These are phyloP conservation scores for Iberis pinnata DNA, from an alignment of 345 rosid genomes.

Conservation along the genomic window DNA sequence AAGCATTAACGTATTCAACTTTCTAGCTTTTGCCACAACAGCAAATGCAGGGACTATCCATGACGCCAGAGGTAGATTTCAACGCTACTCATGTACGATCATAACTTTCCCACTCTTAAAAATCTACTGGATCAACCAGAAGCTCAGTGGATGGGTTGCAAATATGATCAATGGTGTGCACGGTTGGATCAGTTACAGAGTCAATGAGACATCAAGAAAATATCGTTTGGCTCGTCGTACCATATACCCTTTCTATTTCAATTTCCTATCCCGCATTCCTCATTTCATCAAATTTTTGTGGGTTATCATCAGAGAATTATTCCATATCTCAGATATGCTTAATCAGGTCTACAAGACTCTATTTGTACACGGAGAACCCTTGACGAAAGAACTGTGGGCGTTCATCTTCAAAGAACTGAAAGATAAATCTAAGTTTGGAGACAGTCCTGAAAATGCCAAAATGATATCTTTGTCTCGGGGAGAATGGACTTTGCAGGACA, in stretches of 20 bases:
- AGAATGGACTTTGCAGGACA: conserved; percentile 38
- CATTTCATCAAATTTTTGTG: conserved; percentile 9
- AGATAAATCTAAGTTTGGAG: conserved; percentile 36
- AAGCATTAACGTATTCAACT: conserved; percentile 37
- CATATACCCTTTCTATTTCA: conserved; percentile 19
- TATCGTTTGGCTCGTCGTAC: conserved; percentile 3
- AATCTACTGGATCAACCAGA: not conserved
- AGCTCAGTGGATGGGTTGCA: not conserved
- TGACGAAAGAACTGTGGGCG: conserved; percentile 42
- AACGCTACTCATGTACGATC: not conserved
- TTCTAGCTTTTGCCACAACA: conserved; percentile 41
- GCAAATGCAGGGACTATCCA: conserved; percentile 27
- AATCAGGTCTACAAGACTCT: conserved; percentile 25
- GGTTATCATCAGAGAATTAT: conserved; percentile 10
- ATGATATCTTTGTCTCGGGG: conserved; percentile 46
- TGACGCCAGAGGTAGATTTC: conserved; percentile 17
- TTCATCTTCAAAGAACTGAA: conserved; percentile 37
- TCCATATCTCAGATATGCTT: conserved; percentile 29
- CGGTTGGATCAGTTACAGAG: conserved; percentile 12
- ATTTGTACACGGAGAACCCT: conserved; percentile 33
- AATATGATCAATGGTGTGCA: conserved; percentile 6
- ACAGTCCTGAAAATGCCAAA: conserved; percentile 42
- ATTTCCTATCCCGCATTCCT: conserved; percentile 19
- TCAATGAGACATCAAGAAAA: conserved; percentile 15
- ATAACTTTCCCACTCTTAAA: not conserved